Base-by-base conservation (phyloP, 257 asterid species). In the Lithospermum erythrorhizon region DNA sequence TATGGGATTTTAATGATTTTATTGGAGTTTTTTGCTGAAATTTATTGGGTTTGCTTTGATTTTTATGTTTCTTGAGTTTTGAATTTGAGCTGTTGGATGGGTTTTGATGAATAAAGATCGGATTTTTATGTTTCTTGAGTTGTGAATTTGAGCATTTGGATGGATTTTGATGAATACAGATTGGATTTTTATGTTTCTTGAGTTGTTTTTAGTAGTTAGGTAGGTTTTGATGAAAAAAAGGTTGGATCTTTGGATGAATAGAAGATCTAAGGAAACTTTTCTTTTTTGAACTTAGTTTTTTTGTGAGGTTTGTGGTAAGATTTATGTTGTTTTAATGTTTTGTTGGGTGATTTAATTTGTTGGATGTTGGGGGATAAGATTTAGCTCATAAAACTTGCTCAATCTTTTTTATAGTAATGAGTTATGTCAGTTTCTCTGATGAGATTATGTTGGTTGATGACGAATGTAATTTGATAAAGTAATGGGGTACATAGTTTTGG, bases 171-270 rank as follows among this genome's bases (percentile, higher is more conserved):
- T 32, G 59, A n/a, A 35, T 2, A 25, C 2, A 5, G 24, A 17
- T 16, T 51, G 54, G 37, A 30, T 32, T 25, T 69, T 56, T 58
- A 16, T 9, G 18, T 22, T 56, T 27, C 3, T 47, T 61, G 57
- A 9, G 30, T 20, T 71, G 47, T 67, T 54, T 64, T 58, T 62
- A 37, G 65, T 49, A 59, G 63, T 68, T 71, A 68, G 53, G 59
- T 57, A 22, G 68, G 45, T 10, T 35, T 2, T 35, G 45, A 8
- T 35, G 62, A 17, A 49, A 70, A n/a, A 27, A 66, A 73, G 71
- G 63, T 65, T 77, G 79, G 79, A 77, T 77, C 79, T 73, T 77
- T 70, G 32, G 21, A 58, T 65, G 61, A 62, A 58, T 65, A 62
- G 69, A 64, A 77, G 77, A 73, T 77, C 79, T 77, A 65, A 60